These are phyloP conservation scores for Trichoderma arundinaceum DNA, from an alignment of 2,329 filamentous ascomycete species.

Conservation along the genomic window DNA sequence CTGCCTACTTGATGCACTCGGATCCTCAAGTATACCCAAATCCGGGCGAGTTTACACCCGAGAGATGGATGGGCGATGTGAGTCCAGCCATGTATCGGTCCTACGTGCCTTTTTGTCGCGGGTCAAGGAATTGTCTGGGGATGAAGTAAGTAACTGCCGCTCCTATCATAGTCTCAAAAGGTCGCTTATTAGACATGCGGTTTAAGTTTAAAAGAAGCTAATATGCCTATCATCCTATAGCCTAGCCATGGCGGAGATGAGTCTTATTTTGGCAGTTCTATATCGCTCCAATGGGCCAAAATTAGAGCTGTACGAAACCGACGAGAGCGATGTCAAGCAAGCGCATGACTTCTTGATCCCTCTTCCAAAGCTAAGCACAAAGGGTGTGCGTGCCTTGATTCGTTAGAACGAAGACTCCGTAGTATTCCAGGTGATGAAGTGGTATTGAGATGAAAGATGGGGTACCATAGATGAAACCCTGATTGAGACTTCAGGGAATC, in stretches of 20 bases:
- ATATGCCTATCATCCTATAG: background rate
- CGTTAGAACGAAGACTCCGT: background rate
- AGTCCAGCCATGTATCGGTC: constrained; percentile 14
- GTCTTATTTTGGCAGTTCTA: constrained; percentile 7
- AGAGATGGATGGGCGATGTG: constrained; percentile 6
- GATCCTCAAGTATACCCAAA: constrained; percentile 7
- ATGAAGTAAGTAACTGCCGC: constrained; percentile 4
- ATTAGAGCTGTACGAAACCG: constrained; percentile 3
- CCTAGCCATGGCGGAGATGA: constrained; percentile 16
- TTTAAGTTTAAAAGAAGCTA: background rate
- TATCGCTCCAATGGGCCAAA: constrained; percentile 12
- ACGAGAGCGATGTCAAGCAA: constrained; percentile 16
- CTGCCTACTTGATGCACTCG: constrained; percentile 12
- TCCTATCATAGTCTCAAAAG: background rate
- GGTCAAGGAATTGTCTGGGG: constrained; percentile 11
- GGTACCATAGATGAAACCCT: constrained; percentile 1
- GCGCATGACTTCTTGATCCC: constrained; percentile 14
- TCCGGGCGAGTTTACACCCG: constrained; percentile 9
- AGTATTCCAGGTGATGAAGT: background rate
- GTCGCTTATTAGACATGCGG: background rate
- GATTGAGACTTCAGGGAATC: background rate
- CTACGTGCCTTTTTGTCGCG: constrained; percentile 5
- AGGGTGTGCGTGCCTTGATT: constrained; percentile 10
- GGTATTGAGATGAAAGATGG: background rate
- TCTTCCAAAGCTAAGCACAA: constrained; percentile 7